Evolutionary conservation across 2,329 filamentous ascomycete species (phyloP).

Genomic region (Pseudogymnoascus sp.): DNA sequence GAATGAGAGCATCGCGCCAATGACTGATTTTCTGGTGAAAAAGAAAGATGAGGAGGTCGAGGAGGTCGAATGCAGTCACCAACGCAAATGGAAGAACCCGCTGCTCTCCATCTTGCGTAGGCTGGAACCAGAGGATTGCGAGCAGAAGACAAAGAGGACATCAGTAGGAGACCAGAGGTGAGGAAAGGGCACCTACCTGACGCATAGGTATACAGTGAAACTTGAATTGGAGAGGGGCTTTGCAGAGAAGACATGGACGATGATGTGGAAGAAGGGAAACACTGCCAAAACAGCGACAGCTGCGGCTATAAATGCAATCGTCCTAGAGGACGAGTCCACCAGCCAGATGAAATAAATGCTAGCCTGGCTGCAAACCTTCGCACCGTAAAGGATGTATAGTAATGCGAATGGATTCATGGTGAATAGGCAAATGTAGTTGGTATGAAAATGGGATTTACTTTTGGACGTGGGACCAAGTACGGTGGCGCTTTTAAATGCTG

Average conservation of each 20-base stretch:
- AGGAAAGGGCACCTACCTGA: too few species aligned
- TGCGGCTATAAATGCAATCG: conserved; percentile 11
- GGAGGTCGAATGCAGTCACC: conserved; percentile 12
- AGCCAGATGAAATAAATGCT: conserved; percentile 14
- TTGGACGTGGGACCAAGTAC: too few species aligned
- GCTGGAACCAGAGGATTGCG: not conserved
- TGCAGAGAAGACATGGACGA: conserved; percentile 3
- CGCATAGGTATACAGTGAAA: conserved; percentile 10
- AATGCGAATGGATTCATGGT: conserved; percentile 12
- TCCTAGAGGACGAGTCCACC: not conserved
- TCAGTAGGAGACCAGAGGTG: not conserved
- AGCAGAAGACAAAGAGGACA: too few species aligned
- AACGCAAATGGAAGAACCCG: conserved; percentile 11
- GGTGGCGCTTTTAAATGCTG: too few species aligned
- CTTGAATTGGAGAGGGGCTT: conserved; percentile 6
- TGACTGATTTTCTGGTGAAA: conserved; percentile 10
- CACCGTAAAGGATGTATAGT: conserved; percentile 12
- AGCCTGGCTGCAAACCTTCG: conserved; percentile 11
- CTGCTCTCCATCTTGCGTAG: conserved; percentile 10
- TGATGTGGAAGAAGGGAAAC: conserved; percentile 9
- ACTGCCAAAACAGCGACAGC: not conserved
- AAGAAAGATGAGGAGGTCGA: conserved; percentile 12
- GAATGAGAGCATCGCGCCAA: conserved; percentile 2
- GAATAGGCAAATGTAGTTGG: not conserved
- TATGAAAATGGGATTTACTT: too few species aligned